Conservation (phyloP, 441 rosid species). For the Erodium texanum region DNA sequence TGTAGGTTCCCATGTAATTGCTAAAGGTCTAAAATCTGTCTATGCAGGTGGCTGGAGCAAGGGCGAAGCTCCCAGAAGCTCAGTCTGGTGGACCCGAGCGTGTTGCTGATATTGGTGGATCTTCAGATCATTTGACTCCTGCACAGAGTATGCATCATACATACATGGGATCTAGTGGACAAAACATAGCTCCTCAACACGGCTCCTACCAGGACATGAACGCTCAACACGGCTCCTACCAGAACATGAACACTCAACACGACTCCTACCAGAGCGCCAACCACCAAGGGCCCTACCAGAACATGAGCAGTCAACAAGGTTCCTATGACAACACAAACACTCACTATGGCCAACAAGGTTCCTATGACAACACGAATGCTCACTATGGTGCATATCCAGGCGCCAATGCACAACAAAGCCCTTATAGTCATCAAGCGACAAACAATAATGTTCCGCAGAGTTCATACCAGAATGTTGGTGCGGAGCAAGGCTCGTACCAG, state of each 20-base stretch:
- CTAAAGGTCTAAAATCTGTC: slow-evolving; percentile 5
- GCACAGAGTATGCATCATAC: slow-evolving; percentile 20
- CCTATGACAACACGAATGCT: slow-evolving; percentile 5
- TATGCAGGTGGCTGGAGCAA: slow-evolving; percentile 27
- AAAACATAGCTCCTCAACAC: slow-evolving; percentile 15
- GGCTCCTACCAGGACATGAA: slow-evolving; percentile 14
- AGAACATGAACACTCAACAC: slow-evolving; percentile 14
- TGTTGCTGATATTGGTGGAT: slow-evolving; percentile 18
- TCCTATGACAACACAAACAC: background rate
- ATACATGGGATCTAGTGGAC: slow-evolving; percentile 26
- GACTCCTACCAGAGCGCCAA: slow-evolving; percentile 16
- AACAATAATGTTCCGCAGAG: no score
- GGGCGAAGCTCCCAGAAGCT: slow-evolving; percentile 30
- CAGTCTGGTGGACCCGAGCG: slow-evolving; percentile 24
- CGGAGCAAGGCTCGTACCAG: slow-evolving; percentile 23
- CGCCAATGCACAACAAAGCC: no score
- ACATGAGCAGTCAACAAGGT: slow-evolving; percentile 9
- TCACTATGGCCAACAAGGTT: slow-evolving; percentile 21
- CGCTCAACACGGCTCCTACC: slow-evolving; percentile 12
- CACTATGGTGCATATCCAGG: no score
- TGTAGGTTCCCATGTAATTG: slow-evolving; percentile 1
- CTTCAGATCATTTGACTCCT: slow-evolving; percentile 24
- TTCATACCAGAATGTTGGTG: no score
- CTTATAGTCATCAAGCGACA: no score
- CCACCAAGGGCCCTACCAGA: slow-evolving; percentile 18